Evolutionary conservation across 1,284 basidiomycete genomes (phyloP), one percentile per base, ranked within the genome.

Genomic region (Lignosus rhinocerotis): DNA sequence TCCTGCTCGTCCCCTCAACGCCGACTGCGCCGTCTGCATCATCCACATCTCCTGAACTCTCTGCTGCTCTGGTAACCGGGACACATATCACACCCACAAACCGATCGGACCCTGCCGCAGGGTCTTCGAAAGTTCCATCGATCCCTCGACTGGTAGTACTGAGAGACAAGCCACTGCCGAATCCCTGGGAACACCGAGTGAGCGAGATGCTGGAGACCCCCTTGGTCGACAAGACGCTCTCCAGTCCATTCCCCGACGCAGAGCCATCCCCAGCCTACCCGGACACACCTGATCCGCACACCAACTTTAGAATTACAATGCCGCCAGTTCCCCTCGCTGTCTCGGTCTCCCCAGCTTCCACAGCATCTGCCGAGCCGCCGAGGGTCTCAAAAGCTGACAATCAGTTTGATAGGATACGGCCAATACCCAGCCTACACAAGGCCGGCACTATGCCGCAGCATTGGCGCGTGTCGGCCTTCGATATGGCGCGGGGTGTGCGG

Each of bases 131-230:
- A n/a, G 34, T 46, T 10, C 31, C 31, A 4, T 11, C 21, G 21
- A 48, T 43, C 21, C 30, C 39, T 11, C 31, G 38, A 42, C 44
- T 49, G 33, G 38, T 48, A 17, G 19, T 48, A 11, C 46, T 48
- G 6, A 55, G 50, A 25, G 51, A 60, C 39, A 60, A 50, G 44
- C 51, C 55, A n/a, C 53, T 60, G 2, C 55, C 58, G 9, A 53
- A 51, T 14, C 58, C 55, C 10, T 55, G 58, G 33, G 36, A 48
- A 8, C n/a, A 16, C 7, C 49, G 33, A 38, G 51, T 12, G 8
- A 45, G 30, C 21, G 25, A 19, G 9, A 25, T 34, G 17, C 48
- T 53, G 1, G 34, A n/a, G 2, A 53, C 56, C 38, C 51, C 51
- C 21, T 32, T 38, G 4, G 42, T 39, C 12, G 43, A 45, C 38